These are phyloP conservation scores for Blepharisma japonicum DNA, from an alignment of 73 alveolate genomes.

Conservation along the genomic window DNA sequence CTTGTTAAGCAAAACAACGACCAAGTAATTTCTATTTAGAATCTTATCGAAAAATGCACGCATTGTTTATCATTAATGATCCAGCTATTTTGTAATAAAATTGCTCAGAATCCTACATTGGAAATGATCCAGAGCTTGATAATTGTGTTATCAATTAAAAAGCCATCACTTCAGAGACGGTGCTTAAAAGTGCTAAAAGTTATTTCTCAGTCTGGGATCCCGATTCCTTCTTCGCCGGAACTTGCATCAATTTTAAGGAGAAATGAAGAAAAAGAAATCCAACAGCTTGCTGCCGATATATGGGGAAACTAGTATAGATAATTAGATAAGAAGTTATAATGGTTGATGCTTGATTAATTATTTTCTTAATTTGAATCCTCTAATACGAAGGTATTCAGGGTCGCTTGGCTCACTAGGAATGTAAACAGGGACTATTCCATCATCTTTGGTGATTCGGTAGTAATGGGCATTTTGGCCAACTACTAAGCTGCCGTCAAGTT, in stretches of 20 bases:
- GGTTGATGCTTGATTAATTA: no score
- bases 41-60: conserved; percentile 51
- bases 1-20: conserved; percentile 37
- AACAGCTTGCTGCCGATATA: not conserved
- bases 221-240: conserved; percentile 26
- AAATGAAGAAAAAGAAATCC: conserved; percentile 10
- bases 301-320: not conserved
- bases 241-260: not conserved
- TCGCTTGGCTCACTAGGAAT: conserved; percentile 34
- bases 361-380: conserved; percentile 58
- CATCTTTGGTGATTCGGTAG: conserved; percentile 12
- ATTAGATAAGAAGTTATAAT: no score
- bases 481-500: conserved; percentile 57
- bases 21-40: conserved; percentile 31
- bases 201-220: conserved; percentile 40
- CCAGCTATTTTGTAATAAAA: conserved; percentile 45
- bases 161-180: conserved; percentile 31
- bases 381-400: conserved; percentile 53
- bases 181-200: conserved; percentile 47
- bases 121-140: conserved; percentile 43
- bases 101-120: conserved; percentile 16
- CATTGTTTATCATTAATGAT: conserved; percentile 50
- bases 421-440: conserved; percentile 28
- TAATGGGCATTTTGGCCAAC: conserved; percentile 37
- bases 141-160: conserved; percentile 37